Base-by-base conservation (phyloP, 139 green algal species). In the Chlamydomonas sp. region DNA sequence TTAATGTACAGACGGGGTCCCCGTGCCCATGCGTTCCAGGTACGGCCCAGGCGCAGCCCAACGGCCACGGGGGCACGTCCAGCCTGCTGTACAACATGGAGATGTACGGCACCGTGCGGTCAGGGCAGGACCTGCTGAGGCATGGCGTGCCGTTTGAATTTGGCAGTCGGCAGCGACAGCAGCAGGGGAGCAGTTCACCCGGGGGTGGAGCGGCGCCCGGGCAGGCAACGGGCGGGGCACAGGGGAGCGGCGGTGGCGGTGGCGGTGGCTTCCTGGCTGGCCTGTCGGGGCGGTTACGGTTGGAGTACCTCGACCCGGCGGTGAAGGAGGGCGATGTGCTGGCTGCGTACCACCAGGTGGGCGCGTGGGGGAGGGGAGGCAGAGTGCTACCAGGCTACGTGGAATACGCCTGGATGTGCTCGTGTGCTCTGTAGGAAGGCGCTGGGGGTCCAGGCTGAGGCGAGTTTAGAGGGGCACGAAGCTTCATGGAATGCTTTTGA, bases 61-160 rank as follows among this genome's bases (percentile, higher is more conserved):
- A 15, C 9, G 2, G 5, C 14, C 15, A 64, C 31, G 58, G 79
- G 49, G 3, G 49, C 18, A 0, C 31, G 31, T 87, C 80, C 73
- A 87, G 83, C 73, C 57, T 87, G 72, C 74, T 87, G n/a, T 8
- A 5, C 1, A 67, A 80, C 15, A 62, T 87, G 31, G 72, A 58
- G 49, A 66, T 87, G 62, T 87, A 87, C 63, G 73, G 16, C 31
- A 49, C 31, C 31, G 49, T 4, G 14, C 20, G 66, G 80, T 67
- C 4, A 0, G 4, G 80, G 8, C 2, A 67, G 7, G 67, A 4
- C 8, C 14, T n/a, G 14, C 71, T 1, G n/a, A 14, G 71, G 17
- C 71, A 49, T 49, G 31, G 31, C 31, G 31, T 49, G 31, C 31
- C 31, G 31, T 49, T 49, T 49, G 31, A 49, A 49, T 49, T 49